Evolutionary conservation across 2,329 filamentous ascomycete genomes (phyloP), one percentile per base, ranked within the genome.

Genomic region (Colletotrichum sansevieriae): DNA sequence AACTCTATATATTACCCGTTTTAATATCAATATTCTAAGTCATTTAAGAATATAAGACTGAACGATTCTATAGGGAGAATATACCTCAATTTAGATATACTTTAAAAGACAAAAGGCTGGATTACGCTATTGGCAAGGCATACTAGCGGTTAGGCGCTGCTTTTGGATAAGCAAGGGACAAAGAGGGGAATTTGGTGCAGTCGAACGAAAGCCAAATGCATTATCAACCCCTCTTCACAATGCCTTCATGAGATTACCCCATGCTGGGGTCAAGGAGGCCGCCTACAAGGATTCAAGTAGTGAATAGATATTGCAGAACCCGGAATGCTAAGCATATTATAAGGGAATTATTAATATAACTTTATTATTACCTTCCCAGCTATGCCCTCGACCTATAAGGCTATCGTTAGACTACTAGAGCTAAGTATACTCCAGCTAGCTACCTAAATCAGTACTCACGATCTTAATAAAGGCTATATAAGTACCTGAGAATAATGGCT

Each of bases 211-310:
- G 7, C 7, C 22, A 12, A 12, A 47, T 20, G n/a, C 9, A 20
- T 47, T 0, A 12, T 20, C n/a, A 4, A 47, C 44, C 18, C 44
- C 44, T 47, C 15, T 47, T 47, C n/a, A 47, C 9, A 4, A 47
- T 47, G 9, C 7, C 18, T 47, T 47, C n/a, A 12, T 20, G n/a
- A 47, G 18, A 47, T 18, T 47, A 10, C 44, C 4, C 44, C 9
- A 47, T 25, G n/a, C 44, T 47, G 4, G 11, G 44, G 44, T 47
- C 44, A 22, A 22, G n/a, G 44, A 47, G 44, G 44, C 44, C n/a
- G n/a, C 44, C 44, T 47, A 11, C 15, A 47, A 47, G 44, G n/a
- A 47, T 46, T 46, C 9, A 47, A 47, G n/a, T 47, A 11, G n/a
- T 47, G 0, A 20, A 47, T 13, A 11, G 1, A 47, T 47, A 11